These are phyloP conservation scores for Metschnikowia drakensbergensis DNA, from an alignment of 805 yeast genomes.

Conservation along the genomic window DNA sequence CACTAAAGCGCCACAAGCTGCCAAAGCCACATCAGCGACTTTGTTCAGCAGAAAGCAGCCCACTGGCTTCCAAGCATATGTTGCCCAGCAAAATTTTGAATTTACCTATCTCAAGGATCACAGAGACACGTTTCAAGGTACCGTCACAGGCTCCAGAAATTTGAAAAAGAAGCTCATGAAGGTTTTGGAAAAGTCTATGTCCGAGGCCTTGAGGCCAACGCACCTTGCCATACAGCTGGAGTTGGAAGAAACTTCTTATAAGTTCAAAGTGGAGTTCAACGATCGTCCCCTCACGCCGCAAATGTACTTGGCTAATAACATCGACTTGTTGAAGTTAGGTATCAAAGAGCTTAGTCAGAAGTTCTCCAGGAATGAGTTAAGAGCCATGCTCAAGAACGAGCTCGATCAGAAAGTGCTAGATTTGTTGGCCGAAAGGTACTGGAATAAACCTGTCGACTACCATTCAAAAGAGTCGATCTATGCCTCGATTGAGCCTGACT, in stretches of 20 bases:
- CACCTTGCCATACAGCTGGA: constrained; percentile 82
- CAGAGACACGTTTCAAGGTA: constrained; percentile 55
- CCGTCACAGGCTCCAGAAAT: constrained; percentile 70
- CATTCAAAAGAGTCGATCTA: constrained; percentile 12
- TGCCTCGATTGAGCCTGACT: constrained; percentile 41
- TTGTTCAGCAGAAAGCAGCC: constrained; percentile 46
- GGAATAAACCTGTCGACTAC: constrained; percentile 63
- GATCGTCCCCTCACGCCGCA: constrained; percentile 93
- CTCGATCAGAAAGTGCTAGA: constrained; percentile 88
- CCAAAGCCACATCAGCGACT: constrained; percentile 21
- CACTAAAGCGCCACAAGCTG: constrained; percentile 62
- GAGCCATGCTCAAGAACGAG: constrained; percentile 72
- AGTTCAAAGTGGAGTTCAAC: constrained; percentile 93
- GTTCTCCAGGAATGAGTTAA: constrained; percentile 79
- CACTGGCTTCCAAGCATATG: constrained; percentile 57
- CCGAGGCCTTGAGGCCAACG: constrained; percentile 82
- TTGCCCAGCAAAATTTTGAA: constrained; percentile 62
- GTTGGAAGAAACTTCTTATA: constrained; percentile 87
- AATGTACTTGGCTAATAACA: constrained; percentile 86
- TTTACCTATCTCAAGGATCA: constrained; percentile 57
- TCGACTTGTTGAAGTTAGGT: constrained; percentile 79
- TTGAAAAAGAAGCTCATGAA: constrained; percentile 78
- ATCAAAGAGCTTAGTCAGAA: constrained; percentile 81
- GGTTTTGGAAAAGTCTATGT: constrained; percentile 89
- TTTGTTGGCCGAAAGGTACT: constrained; percentile 81